Evolutionary conservation across 345 rosid species (phyloP).

Genomic region (Pistacia vera): DNA sequence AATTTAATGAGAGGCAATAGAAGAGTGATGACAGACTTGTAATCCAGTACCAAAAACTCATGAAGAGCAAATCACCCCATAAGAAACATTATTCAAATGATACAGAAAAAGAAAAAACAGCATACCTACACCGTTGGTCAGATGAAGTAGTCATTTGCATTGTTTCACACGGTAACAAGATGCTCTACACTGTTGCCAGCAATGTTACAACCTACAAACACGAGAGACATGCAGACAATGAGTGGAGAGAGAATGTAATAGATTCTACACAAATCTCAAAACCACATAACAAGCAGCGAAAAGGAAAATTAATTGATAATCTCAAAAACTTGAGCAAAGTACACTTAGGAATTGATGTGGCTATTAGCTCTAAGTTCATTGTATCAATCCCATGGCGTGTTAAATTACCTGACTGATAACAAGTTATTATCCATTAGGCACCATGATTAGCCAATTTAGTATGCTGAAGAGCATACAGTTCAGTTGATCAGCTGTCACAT

Average conservation of each 20-base stretch:
- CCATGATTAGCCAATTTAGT: too few relatives aligned
- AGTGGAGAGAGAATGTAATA: conserved; percentile 2
- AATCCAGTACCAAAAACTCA: neutral
- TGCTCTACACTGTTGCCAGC: conserved; percentile 85
- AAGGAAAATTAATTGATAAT: conserved; percentile 8
- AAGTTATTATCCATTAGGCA: neutral
- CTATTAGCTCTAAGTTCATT: neutral
- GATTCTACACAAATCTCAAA: neutral
- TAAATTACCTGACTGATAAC: neutral
- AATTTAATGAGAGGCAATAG: neutral
- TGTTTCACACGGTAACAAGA: conserved; percentile 95
- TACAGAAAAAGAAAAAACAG: neutral
- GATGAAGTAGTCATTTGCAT: conserved; percentile 89
- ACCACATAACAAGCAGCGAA: neutral
- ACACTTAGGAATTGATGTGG: neutral
- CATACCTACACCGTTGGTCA: conserved; percentile 83
- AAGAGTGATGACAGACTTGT: neutral
- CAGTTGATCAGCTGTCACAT: too few relatives aligned
- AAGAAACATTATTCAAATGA: neutral
- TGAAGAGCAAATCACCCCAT: neutral
- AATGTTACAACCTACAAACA: conserved; percentile 70
- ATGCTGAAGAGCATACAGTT: too few relatives aligned
- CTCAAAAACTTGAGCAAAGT: neutral
- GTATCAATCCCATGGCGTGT: neutral
- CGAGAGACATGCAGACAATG: neutral